Conservation (phyloP, 176 grass and related monocot genomes). For the Cenchrus americanus region DNA sequence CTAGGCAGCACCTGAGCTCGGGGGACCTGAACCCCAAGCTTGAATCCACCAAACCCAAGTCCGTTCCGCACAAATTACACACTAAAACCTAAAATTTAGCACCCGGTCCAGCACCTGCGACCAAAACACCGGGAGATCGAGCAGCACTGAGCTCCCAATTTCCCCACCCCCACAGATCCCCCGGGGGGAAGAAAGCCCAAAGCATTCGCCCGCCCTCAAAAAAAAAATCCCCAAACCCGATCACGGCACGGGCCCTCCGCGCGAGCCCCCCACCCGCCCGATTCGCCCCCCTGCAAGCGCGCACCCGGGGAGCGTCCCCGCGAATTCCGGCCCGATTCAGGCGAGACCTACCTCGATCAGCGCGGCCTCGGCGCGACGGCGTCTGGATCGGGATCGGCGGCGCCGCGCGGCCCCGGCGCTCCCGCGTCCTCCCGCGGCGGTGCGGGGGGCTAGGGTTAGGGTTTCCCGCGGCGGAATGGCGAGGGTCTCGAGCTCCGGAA, state of each 20-base stretch:
- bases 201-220: neutral
- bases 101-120: neutral
- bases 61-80: slow-evolving; percentile 40
- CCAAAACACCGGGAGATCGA: slow-evolving; percentile 44
- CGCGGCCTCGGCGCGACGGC: slow-evolving; percentile 22
- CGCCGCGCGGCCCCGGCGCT: neutral
- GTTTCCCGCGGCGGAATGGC: slow-evolving; percentile 48
- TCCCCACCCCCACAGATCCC: slow-evolving; percentile 50
- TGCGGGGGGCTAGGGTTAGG: slow-evolving; percentile 48
- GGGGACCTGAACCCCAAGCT: slow-evolving; percentile 40
- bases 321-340: slow-evolving; percentile 55
- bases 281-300: slow-evolving; percentile 30
- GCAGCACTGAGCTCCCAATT: slow-evolving; percentile 45
- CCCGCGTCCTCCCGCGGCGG: slow-evolving; percentile 14
- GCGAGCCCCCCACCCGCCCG: slow-evolving; percentile 17
- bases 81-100: slow-evolving; percentile 40
- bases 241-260: slow-evolving; percentile 16
- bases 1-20: neutral
- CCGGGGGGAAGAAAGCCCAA: neutral
- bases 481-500: slow-evolving; percentile 48
- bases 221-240: slow-evolving; percentile 28
- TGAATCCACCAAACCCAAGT: slow-evolving; percentile 41
- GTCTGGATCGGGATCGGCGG: slow-evolving; percentile 56
- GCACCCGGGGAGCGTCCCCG: neutral
- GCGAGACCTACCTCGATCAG: slow-evolving; percentile 61